phyloP scores from a whole-genome alignment of 148 eudicot genomes.

The Nepenthes gracilis region DNA sequence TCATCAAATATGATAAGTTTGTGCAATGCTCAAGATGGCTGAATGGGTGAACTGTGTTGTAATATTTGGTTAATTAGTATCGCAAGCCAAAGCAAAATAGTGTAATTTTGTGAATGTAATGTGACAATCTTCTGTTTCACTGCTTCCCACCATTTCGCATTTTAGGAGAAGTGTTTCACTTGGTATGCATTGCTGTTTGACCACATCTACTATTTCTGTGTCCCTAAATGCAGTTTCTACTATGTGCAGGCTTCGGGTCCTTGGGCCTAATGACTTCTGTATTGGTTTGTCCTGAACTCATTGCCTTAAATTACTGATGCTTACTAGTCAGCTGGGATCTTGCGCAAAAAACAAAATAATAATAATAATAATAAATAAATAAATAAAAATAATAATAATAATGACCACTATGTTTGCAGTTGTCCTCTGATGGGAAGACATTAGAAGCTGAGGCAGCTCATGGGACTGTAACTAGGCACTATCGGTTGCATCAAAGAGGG shows the following conservation, averaged over 20 bases:
- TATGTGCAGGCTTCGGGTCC: conserved; percentile 57
- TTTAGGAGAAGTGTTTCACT: too few relatives aligned
- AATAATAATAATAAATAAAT: too few relatives aligned
- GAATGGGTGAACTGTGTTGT: too few relatives aligned
- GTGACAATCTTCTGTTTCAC: too few relatives aligned
- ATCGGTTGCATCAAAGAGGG: conserved; percentile 50
- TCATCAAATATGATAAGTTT: too few relatives aligned
- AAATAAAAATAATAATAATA: too few relatives aligned
- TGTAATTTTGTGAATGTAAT: too few relatives aligned
- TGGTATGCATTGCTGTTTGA: neutral
- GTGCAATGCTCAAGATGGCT: too few relatives aligned
- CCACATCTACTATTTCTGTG: neutral
- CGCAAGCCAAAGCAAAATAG: too few relatives aligned
- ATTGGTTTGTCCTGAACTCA: conserved; percentile 29
- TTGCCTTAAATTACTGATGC: neutral
- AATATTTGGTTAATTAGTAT: too few relatives aligned
- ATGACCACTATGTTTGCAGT: conserved; percentile 19
- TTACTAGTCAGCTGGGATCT: neutral
- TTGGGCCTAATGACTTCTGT: conserved; percentile 69
- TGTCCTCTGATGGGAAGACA: conserved; percentile 68
- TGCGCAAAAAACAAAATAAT: neutral
- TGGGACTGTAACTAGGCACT: conserved; percentile 74
- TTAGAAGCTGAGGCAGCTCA: conserved; percentile 80
- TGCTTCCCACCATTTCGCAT: too few relatives aligned
- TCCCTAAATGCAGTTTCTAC: neutral